These are phyloP conservation scores for Syzygium oleosum DNA, from an alignment of 345 rosid genomes.

Conservation along the genomic window DNA sequence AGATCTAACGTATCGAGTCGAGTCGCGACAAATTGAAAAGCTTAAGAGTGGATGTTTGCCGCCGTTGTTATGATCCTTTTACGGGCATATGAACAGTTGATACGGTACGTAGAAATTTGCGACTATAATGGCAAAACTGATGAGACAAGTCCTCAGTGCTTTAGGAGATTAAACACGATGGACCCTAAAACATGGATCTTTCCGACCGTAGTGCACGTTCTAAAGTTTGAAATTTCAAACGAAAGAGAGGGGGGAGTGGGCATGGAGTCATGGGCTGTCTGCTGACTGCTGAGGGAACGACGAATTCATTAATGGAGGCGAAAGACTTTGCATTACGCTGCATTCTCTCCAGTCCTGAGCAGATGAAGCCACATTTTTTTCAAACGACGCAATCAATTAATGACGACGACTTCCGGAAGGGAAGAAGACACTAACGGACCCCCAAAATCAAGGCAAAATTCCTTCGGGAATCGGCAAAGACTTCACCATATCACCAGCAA, in stretches of 20 bases:
- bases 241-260: not conserved
- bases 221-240: not conserved
- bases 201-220: not conserved
- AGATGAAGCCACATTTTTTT: not conserved
- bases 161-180: not conserved
- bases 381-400: not conserved
- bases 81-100: not conserved
- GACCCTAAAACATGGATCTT: not conserved
- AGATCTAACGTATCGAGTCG: no score
- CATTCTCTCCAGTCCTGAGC: not conserved
- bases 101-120: not conserved
- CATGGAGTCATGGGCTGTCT: not conserved
- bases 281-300: not conserved
- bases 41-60: no score
- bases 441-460: not conserved
- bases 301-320: not conserved
- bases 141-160: not conserved
- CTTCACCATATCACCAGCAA: not conserved
- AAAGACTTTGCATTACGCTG: not conserved
- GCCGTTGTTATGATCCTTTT: no score
- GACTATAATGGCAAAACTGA: not conserved
- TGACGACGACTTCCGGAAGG: not conserved
- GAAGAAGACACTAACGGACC: not conserved
- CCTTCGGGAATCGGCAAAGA: not conserved
- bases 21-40: no score